Base-by-base conservation (phyloP, 2,329 filamentous ascomycete genomes). In the Pseudogymnoascus sp. region DNA sequence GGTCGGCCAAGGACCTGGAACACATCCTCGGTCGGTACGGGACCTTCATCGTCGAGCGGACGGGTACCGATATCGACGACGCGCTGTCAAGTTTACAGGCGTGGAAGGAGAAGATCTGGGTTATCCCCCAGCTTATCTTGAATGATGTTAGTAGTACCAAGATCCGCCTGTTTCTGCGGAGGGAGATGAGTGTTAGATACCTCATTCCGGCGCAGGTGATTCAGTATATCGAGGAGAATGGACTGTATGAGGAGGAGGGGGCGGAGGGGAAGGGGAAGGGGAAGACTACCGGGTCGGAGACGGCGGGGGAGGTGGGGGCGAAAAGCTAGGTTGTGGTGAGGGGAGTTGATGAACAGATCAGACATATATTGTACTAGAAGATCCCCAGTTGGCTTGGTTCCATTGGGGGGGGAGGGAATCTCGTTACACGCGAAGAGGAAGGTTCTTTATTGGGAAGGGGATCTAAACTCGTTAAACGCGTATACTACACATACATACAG, bases 1-100 rank as follows among this genome's bases (percentile, higher is more conserved):
- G 93, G 93, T 89, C 88, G 61, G 81, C 86, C 57, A 83, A 87
- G 67, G 93, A 97, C 81, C 79, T 97, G 63, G 88, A 95, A 70
- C 90, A 96, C 70, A 97, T 97, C 65, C 80, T 97, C 18, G 62
- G 66, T 8, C 84, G 88, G 72, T 96, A 89, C 72, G 91, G 91
- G 47, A 86, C 89, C 31, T 92, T 96, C 73, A 89, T 93, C 65
- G 83, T 96, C n/a, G 90, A 97, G 80, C 86, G 93, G 65, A 87
- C 86, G 42, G 93, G 92, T 47, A 96, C 91, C 21, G 91, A 96
- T 71, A 89, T 96, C 60, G 90, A 96, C 67, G 90, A 96, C 72
- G 92, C 93, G 1, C 81, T 96, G 54, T 86, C 88, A n/a, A 88
- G 85, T 51, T 79, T 96, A 57, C 87, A 91, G 73, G 84, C 86